A percentile compares a stretch with the other conserved stretches of the same genome.
Evolutionary conservation across 768 basidiomycete genomes (phyloP).

Genomic region (Mycena capillaripes): DNA sequence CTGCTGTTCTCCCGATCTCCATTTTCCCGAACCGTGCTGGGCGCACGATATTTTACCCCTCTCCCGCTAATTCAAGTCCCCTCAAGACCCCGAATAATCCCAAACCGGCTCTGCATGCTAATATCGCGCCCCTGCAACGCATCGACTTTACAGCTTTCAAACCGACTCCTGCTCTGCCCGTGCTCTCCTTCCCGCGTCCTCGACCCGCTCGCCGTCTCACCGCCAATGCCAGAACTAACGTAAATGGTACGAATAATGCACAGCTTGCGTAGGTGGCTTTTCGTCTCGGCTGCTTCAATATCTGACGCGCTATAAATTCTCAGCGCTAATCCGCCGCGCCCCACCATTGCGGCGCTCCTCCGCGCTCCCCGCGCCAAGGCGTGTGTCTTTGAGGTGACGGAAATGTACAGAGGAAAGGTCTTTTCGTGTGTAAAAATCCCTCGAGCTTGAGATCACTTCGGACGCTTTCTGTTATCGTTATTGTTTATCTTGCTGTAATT

Average conservation of each 20-base stretch:
- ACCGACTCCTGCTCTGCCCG: background rate
- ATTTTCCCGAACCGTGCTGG: conserved; percentile 4
- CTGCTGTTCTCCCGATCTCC: background rate
- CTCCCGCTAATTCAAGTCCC: conserved; percentile 23
- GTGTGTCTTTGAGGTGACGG: conserved; percentile 29
- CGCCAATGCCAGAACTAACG: background rate
- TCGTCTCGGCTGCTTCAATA: background rate
- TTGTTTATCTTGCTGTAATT: no score
- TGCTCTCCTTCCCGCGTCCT: background rate
- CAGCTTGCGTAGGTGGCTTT: background rate
- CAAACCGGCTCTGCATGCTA: background rate
- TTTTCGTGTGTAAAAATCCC: conserved; percentile 29
- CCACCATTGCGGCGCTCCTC: conserved; percentile 14
- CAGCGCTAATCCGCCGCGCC: background rate
- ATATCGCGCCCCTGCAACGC: background rate
- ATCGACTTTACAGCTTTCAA: conserved; percentile 21
- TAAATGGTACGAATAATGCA: background rate
- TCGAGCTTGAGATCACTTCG: background rate
- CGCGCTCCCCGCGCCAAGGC: conserved; percentile 7
- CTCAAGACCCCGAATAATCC: conserved; percentile 4
- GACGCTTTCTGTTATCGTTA: no score
- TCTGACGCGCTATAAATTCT: background rate
- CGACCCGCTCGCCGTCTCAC: background rate
- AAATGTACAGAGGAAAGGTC: conserved; percentile 44
- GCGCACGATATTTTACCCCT: conserved; percentile 21